These are phyloP conservation scores for Tetrahymena elliotti DNA, from an alignment of 73 alveolate species.

Conservation along the genomic window DNA sequence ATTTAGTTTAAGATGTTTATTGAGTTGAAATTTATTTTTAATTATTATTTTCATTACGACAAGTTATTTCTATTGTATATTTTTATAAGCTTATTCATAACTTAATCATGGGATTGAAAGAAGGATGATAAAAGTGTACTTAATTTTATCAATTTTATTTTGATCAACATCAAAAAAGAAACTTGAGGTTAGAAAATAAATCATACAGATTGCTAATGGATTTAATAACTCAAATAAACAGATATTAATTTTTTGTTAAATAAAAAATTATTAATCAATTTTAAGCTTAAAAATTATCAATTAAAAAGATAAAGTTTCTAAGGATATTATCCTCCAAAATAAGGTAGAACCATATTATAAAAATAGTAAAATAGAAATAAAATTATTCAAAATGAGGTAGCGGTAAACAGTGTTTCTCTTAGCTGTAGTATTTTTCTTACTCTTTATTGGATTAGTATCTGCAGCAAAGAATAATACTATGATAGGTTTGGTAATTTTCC, in stretches of 20 bases:
- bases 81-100: neutral
- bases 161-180: neutral
- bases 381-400: neutral
- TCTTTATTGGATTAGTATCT: neutral
- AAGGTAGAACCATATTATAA: neutral
- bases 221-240: no score
- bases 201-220: neutral
- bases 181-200: neutral
- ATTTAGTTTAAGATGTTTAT: no score
- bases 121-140: neutral
- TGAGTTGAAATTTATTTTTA: no score
- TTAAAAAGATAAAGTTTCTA: neutral
- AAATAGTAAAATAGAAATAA: neutral
- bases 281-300: neutral
- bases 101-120: no score
- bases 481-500: neutral
- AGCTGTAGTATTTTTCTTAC: neutral
- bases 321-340: neutral
- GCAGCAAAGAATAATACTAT: neutral
- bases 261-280: no score
- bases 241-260: no score
- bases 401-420: neutral
- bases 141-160: neutral
- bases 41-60: no score
- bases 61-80: no score